A percentile compares a stretch with the other conserved stretches of the same genome.
Conservation (phyloP, 176 grass and related monocot species). For the Hyparrhenia diplandra region DNA sequence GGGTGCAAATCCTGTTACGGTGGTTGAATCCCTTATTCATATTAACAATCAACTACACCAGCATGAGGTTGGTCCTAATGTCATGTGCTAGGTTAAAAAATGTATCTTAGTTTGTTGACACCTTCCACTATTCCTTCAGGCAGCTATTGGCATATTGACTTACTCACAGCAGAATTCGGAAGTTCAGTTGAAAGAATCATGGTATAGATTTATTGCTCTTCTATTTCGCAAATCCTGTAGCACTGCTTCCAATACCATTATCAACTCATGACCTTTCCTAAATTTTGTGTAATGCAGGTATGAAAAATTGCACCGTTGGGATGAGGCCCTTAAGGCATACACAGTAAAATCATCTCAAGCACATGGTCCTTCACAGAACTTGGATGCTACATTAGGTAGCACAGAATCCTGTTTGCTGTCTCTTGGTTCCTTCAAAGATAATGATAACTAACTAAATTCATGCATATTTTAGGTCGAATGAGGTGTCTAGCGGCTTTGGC, state of each 20-base stretch:
- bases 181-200: constrained; percentile 98
- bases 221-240: too few relatives aligned
- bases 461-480: constrained; percentile 71
- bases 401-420: background rate
- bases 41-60: constrained; percentile 98
- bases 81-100: constrained; percentile 12
- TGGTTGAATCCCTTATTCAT: constrained; percentile 97
- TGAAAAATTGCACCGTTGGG: constrained; percentile 97
- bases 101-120: background rate
- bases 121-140: constrained; percentile 47
- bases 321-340: constrained; percentile 92
- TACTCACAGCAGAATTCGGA: constrained; percentile 88
- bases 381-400: constrained; percentile 86
- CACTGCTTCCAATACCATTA: too few relatives aligned
- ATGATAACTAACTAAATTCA: constrained; percentile 22
- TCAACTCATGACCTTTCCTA: constrained; percentile 1
- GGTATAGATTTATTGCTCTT: constrained; percentile 53
- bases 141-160: constrained; percentile 94
- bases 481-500: constrained; percentile 93
- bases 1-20: constrained; percentile 95
- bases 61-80: constrained; percentile 77
- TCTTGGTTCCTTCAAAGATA: background rate
- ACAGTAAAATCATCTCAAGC: constrained; percentile 79
- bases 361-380: constrained; percentile 72
- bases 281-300: constrained; percentile 61